phyloP scores from a whole-genome alignment of 2,329 filamentous ascomycete genomes.

The Clarireedia monteithiana region DNA sequence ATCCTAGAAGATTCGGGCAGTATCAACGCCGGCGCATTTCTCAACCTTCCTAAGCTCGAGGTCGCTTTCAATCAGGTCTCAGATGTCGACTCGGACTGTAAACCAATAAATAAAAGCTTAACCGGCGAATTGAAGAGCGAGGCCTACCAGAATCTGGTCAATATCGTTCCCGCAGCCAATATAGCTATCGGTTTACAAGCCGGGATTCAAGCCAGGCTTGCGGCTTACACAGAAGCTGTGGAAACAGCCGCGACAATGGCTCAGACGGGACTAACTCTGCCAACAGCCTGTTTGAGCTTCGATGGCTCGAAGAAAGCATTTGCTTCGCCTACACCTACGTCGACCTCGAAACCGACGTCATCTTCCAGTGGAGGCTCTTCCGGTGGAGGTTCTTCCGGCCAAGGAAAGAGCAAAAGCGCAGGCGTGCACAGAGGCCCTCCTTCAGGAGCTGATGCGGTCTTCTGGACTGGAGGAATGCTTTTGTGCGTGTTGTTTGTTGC shows the following conservation, averaged over 20 bases:
- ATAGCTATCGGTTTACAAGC: background rate
- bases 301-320: background rate
- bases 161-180: background rate
- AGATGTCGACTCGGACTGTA: background rate
- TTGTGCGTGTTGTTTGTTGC: background rate
- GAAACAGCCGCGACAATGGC: background rate
- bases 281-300: slow-evolving; percentile 3
- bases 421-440: background rate
- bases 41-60: background rate
- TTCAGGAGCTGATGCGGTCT: background rate
- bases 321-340: background rate
- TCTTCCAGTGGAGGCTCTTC: background rate
- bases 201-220: background rate
- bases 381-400: background rate
- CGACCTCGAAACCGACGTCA: background rate
- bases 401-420: background rate
- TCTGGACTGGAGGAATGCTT: background rate
- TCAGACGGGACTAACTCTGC: background rate
- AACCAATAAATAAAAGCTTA: background rate
- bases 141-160: background rate
- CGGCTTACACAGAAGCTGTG: background rate
- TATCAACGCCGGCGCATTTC: background rate
- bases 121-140: background rate
- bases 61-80: background rate
- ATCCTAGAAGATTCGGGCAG: background rate